Base-by-base conservation (phyloP, 306 rosid genomes). In the Cicer bijugum region DNA sequence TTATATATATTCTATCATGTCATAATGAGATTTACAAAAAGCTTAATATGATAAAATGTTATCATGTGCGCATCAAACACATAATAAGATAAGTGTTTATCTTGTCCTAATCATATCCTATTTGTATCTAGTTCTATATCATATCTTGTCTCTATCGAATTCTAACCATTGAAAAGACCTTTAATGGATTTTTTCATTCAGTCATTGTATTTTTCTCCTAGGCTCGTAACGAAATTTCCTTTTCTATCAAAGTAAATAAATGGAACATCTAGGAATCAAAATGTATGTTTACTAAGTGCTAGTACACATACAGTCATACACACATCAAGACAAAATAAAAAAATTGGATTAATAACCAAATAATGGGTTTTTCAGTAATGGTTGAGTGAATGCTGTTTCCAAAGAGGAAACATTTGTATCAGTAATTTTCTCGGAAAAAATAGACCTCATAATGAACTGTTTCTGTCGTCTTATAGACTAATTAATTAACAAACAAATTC, bases 381-480 rank as follows among this genome's bases (percentile, higher is more conserved):
- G 53, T 52, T 61, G 67, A 51, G 51, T 50, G 67, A 62, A 28
- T n/a, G 7, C 15, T 48, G 63, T 43, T 71, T 62, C 71, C 72
- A 37, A 43, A 70, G 16, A 63, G 12, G 15, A 71, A 70, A 69
- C 17, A n/a, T 16, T 17, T 64, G 51, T 72, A 9, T 37, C 42
- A 66, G 75, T 57, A 57, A 46, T 46, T 38, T 50, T 66, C 12
- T 35, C 40, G 1, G 1, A 7, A 20, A 62, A 20, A 62, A 62
- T 61, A 44, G 12, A 69, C 53, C 37, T 33, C 7, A 35, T 12
- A 20, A 35, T 46, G 51, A 47, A 47, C 59, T 17, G 55, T 9
- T 8, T 12, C 35, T 67, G 67, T 57, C 45, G 37, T 45, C 20
- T 67, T 68, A 44, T 20, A 40, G 44, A 59, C 46, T 33, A 46